Percentiles rank a stretch among this genome's conserved stretches.
Evolutionary conservation across 345 rosid genomes (phyloP).

Genomic region (Salix viminalis): DNA sequence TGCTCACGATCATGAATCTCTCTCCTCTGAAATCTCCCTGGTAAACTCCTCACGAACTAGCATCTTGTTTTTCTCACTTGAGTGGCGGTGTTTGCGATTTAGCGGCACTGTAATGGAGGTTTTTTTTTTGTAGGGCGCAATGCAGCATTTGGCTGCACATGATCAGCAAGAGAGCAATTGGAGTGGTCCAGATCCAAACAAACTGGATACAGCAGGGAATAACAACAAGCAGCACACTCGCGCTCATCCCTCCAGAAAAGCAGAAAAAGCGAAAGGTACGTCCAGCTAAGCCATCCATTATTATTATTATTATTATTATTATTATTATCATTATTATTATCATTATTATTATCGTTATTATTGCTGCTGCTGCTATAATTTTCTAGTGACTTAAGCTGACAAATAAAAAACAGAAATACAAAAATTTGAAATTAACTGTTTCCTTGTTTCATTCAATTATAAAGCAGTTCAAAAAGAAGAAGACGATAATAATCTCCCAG

Average conservation of each 20-base stretch:
- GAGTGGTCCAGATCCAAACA: conserved; percentile 63
- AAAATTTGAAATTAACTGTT: conserved; percentile 23
- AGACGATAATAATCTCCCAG: conserved; percentile 44
- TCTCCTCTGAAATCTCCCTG: conserved; percentile 64
- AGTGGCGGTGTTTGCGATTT: not conserved
- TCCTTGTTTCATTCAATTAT: conserved; percentile 12
- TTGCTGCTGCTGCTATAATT: too few species aligned
- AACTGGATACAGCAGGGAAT: conserved; percentile 35
- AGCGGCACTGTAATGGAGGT: not conserved
- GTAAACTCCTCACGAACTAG: conserved; percentile 25
- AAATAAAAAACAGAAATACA: not conserved
- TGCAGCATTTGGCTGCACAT: conserved; percentile 62
- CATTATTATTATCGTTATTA: too few species aligned
- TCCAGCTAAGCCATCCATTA: not conserved
- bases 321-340: too few species aligned
- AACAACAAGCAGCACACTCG: conserved; percentile 23
- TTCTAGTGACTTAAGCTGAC: not conserved
- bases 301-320: too few species aligned
- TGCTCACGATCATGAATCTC: conserved; percentile 60
- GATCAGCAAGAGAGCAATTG: conserved; percentile 45
- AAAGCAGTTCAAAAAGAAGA: conserved; percentile 51
- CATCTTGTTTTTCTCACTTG: conserved; percentile 3
- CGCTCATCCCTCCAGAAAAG: conserved; percentile 43
- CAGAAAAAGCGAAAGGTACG: conserved; percentile 62
- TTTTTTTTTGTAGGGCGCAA: not conserved